Conservation (phyloP, 495 filamentous ascomycete species). For the Sordaria brevicollis region DNA sequence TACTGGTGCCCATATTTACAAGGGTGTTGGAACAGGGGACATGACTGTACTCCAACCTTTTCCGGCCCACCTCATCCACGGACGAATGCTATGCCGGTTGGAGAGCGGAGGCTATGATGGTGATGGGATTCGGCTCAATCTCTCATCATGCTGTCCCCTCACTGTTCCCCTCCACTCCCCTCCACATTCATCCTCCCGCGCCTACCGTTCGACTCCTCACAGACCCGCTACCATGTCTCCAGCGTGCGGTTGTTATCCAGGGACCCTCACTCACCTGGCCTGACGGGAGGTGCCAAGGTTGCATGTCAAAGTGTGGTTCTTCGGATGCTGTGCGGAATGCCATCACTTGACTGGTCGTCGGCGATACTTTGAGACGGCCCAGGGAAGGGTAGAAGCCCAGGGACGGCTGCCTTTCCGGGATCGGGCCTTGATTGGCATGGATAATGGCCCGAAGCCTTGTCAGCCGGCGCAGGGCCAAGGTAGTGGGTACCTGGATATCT, state of each 20-base stretch:
- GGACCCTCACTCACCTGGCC: constrained; percentile 2
- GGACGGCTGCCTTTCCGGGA: constrained; percentile 9
- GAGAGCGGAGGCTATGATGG: not conserved
- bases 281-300: constrained; percentile 7
- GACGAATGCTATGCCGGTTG: not conserved
- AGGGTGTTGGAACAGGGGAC: too few relatives aligned
- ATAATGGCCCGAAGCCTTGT: constrained; percentile 7
- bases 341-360: constrained; percentile 4
- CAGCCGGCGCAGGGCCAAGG: constrained; percentile 5
- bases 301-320: constrained; percentile 4
- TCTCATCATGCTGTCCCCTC: constrained; percentile 6
- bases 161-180: not conserved
- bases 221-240: constrained; percentile 19
- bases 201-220: constrained; percentile 1
- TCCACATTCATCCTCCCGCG: not conserved
- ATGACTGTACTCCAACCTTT: not conserved
- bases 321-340: constrained; percentile 8
- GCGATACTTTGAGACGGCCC: constrained; percentile 10
- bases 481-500: constrained; percentile 11
- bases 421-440: constrained; percentile 17
- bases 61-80: not conserved
- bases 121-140: not conserved
- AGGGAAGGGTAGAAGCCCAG: not conserved
- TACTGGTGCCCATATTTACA: too few relatives aligned
- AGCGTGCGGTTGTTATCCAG: constrained; percentile 1